A percentile compares a stretch with the other conserved stretches of the same genome.
These are phyloP conservation scores for Porcisia hertigi DNA, from an alignment of 208 protist genomes.

Conservation along the genomic window DNA sequence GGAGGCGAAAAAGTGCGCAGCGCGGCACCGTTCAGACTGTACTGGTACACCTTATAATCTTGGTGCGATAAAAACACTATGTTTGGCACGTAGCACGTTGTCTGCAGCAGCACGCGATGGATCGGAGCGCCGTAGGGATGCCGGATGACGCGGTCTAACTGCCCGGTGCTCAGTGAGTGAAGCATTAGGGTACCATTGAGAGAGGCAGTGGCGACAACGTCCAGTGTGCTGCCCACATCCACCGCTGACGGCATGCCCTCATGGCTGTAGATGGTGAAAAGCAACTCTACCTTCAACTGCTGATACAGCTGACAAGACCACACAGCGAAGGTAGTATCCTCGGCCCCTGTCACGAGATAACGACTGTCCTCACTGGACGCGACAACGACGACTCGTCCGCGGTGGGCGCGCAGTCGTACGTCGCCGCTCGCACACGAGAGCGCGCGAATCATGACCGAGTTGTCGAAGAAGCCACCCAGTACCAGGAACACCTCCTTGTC, in stretches of 20 bases:
- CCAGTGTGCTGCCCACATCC: constrained; percentile 66
- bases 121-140: constrained; percentile 69
- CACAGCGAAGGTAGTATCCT: constrained; percentile 92
- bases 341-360: constrained; percentile 82
- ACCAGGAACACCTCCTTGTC: constrained; percentile 71
- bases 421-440: constrained; percentile 48
- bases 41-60: constrained; percentile 82
- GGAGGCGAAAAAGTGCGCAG: constrained; percentile 65
- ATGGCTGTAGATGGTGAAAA: constrained; percentile 86
- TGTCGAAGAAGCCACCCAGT: constrained; percentile 84
- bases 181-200: constrained; percentile 83
- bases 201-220: constrained; percentile 85
- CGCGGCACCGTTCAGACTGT: constrained; percentile 75
- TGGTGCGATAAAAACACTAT: constrained; percentile 68
- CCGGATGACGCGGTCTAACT: constrained; percentile 66
- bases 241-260: constrained; percentile 81
- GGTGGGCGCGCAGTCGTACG: constrained; percentile 72
- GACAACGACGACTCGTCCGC: constrained; percentile 70
- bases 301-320: constrained; percentile 68
- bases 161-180: constrained; percentile 66
- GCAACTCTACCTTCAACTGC: constrained; percentile 55
- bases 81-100: constrained; percentile 82
- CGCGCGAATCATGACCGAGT: constrained; percentile 70
- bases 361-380: constrained; percentile 67
- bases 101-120: constrained; percentile 79